Percentiles rank a stretch among this genome's conserved stretches.
Conservation (phyloP, 768 basidiomycete genomes). For the Mycena crocata region DNA sequence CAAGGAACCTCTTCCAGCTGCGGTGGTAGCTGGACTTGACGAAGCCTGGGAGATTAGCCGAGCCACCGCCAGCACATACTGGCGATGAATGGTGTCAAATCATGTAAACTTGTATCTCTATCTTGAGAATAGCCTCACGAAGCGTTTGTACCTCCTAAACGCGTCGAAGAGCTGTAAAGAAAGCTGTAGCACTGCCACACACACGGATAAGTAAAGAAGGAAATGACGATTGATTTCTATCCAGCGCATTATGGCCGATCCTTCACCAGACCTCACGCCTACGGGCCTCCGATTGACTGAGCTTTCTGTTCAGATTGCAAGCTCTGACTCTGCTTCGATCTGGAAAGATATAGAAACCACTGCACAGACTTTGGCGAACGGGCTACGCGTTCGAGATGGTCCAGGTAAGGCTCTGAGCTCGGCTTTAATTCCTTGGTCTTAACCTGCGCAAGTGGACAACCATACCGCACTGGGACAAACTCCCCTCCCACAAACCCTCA, state of each 20-base stretch:
- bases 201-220: background rate
- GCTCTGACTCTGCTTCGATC: conserved; percentile 44
- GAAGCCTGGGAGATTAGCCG: conserved; percentile 57
- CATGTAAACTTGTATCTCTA: background rate
- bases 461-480: conserved; percentile 77
- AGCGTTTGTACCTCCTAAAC: background rate
- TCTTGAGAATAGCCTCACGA: background rate
- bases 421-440: conserved; percentile 27
- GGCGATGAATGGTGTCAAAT: conserved; percentile 42
- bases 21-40: conserved; percentile 62
- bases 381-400: conserved; percentile 66
- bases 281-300: conserved; percentile 51
- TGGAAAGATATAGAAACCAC: conserved; percentile 67
- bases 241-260: conserved; percentile 11
- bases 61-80: conserved; percentile 49
- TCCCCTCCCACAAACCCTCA: conserved; percentile 72
- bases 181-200: conserved; percentile 15
- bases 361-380: conserved; percentile 71
- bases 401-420: conserved; percentile 51
- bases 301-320: conserved; percentile 45
- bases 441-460: conserved; percentile 65
- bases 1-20: conserved; percentile 66
- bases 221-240: background rate
- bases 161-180: background rate
- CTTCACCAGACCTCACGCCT: conserved; percentile 45